phyloP scores from a whole-genome alignment of 2,329 filamentous ascomycete genomes.

The Colletotrichum cuscutae region DNA sequence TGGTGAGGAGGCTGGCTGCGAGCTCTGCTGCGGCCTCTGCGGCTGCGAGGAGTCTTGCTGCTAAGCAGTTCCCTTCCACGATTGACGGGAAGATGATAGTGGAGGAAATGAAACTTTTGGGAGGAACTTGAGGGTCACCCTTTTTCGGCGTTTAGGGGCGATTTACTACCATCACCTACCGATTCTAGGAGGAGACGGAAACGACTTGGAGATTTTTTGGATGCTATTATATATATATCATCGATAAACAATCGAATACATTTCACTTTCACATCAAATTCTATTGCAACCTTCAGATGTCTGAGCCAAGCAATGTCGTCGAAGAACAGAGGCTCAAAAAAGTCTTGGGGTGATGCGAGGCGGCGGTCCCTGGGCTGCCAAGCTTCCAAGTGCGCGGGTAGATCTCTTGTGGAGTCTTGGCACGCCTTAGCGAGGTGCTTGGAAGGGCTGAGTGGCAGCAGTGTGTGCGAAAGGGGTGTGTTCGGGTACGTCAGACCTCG shows the following conservation, averaged over 20 bases:
- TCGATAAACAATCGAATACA: neutral
- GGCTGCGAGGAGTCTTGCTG: slow-evolving; percentile 56
- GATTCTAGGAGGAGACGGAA: too few relatives aligned
- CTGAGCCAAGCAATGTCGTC: neutral
- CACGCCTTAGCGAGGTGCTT: slow-evolving; percentile 3
- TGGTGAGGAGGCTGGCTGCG: slow-evolving; percentile 57
- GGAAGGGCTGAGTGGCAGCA: neutral
- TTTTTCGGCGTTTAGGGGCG: slow-evolving; percentile 27
- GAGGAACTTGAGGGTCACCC: neutral
- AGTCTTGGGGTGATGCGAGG: neutral
- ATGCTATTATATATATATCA: neutral
- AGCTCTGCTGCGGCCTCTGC: slow-evolving; percentile 58
- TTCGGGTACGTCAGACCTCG: neutral
- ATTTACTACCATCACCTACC: neutral
- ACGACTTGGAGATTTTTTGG: neutral
- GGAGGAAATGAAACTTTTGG: neutral
- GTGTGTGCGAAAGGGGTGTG: neutral
- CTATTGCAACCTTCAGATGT: too few relatives aligned
- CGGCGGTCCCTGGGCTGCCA: slow-evolving; percentile 21
- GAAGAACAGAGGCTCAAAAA: neutral
- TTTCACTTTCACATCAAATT: fast-evolving
- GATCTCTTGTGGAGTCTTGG: slow-evolving; percentile 30
- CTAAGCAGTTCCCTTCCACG: slow-evolving; percentile 38
- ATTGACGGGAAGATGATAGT: neutral
- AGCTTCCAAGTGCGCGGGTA: slow-evolving; percentile 22